These are phyloP conservation scores for Fusarium nisikadoi DNA, from an alignment of 2,329 filamentous ascomycete species.

Conservation along the genomic window DNA sequence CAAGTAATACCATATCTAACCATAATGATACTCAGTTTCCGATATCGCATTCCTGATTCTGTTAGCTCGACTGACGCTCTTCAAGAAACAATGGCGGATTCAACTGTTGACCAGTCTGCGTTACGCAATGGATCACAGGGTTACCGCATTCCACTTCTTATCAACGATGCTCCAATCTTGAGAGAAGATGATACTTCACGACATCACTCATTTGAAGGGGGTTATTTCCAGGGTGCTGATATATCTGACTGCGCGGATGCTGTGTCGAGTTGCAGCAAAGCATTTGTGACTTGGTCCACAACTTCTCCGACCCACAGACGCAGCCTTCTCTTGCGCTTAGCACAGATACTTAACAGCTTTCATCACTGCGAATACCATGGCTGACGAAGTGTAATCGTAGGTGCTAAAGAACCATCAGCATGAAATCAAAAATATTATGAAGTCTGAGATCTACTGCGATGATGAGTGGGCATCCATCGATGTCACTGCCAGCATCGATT, in stretches of 20 bases:
- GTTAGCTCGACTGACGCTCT: neutral
- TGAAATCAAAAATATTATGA: neutral
- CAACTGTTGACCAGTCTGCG: neutral
- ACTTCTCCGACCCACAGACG: neutral
- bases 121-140: neutral
- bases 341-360: neutral
- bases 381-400: neutral
- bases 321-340: neutral
- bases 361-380: fast-evolving
- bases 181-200: neutral
- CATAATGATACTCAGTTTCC: neutral
- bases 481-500: neutral
- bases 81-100: neutral
- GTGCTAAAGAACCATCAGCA: neutral
- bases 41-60: neutral
- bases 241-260: neutral
- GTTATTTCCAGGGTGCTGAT: neutral
- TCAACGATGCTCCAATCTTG: neutral
- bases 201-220: neutral
- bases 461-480: neutral
- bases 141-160: neutral
- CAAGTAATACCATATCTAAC: neutral
- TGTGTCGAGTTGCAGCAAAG: neutral
- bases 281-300: neutral
- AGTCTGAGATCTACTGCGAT: neutral